These are phyloP conservation scores for Colletotrichum musae DNA, from an alignment of 2,329 filamentous ascomycete genomes.

Conservation along the genomic window DNA sequence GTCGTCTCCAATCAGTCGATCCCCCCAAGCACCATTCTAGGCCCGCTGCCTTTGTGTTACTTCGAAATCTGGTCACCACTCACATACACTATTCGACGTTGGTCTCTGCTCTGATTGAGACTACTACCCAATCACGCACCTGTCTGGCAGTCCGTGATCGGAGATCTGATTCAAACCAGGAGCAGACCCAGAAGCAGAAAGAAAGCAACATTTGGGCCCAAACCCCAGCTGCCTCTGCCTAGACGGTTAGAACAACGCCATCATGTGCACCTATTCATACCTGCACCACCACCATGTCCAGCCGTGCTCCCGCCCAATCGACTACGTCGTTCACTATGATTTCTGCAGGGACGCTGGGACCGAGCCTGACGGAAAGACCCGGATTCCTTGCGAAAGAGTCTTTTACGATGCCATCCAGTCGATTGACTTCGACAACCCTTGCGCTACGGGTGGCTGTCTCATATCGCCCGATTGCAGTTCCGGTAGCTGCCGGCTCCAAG, in stretches of 20 bases:
- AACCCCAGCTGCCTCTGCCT: background rate
- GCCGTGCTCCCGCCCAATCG: constrained; percentile 58
- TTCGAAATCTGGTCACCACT: background rate
- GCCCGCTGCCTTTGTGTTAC: constrained; percentile 19
- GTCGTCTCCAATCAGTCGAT: constrained; percentile 8
- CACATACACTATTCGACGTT: background rate
- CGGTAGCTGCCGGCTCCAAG: constrained; percentile 63
- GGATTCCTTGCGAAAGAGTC: constrained; percentile 42
- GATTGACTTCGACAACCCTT: constrained; percentile 59
- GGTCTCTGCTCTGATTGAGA: constrained; percentile 1
- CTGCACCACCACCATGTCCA: constrained; percentile 66
- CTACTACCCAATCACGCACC: background rate
- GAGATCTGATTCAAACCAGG: background rate
- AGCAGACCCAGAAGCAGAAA: too few species aligned
- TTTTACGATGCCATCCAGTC: constrained; percentile 50
- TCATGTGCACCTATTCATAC: constrained; percentile 67
- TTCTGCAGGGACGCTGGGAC: constrained; percentile 57
- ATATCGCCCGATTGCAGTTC: constrained; percentile 61
- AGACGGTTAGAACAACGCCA: background rate
- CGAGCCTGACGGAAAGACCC: constrained; percentile 47
- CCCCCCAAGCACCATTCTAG: background rate
- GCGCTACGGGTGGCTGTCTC: constrained; percentile 61
- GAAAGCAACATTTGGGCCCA: too few species aligned
- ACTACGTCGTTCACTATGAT: constrained; percentile 59
- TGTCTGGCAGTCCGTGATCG: background rate